Evolutionary conservation across 345 rosid species (phyloP).

Genomic region (Eucalyptus viminalis): DNA sequence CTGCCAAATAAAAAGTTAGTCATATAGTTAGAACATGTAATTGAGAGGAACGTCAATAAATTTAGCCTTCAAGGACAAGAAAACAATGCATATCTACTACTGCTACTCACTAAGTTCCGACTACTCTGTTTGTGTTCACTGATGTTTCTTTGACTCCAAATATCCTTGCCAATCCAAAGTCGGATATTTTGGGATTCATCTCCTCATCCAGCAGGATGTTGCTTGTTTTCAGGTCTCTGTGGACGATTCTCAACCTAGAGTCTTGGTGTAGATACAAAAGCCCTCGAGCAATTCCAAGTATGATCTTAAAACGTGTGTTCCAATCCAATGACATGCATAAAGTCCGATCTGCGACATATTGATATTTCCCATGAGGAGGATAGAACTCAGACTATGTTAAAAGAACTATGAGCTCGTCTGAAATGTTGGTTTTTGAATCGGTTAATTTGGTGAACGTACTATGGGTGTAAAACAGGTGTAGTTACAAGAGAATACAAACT

Average conservation of each 20-base stretch:
- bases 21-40: not conserved
- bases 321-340: constrained; percentile 21
- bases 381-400: not conserved
- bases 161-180: constrained; percentile 67
- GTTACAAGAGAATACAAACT: not conserved
- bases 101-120: constrained; percentile 61
- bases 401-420: not conserved
- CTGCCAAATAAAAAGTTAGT: constrained; percentile 9
- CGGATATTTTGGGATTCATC: constrained; percentile 72
- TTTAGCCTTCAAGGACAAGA: not conserved
- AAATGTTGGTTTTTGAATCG: not conserved
- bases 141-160: constrained; percentile 42
- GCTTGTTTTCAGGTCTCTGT: constrained; percentile 60
- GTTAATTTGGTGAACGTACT: not conserved
- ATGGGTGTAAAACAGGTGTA: not conserved
- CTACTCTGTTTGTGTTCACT: constrained; percentile 44
- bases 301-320: constrained; percentile 31
- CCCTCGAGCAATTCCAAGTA: constrained; percentile 64
- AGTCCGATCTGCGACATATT: constrained; percentile 13
- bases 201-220: constrained; percentile 51
- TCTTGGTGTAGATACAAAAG: constrained; percentile 68
- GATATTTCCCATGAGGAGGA: not conserved
- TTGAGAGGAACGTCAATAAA: not conserved
- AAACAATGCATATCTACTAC: not conserved
- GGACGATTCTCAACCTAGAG: constrained; percentile 60